Base-by-base conservation (phyloP, 1,284 basidiomycete genomes). In the Trichosporon sp. region DNA sequence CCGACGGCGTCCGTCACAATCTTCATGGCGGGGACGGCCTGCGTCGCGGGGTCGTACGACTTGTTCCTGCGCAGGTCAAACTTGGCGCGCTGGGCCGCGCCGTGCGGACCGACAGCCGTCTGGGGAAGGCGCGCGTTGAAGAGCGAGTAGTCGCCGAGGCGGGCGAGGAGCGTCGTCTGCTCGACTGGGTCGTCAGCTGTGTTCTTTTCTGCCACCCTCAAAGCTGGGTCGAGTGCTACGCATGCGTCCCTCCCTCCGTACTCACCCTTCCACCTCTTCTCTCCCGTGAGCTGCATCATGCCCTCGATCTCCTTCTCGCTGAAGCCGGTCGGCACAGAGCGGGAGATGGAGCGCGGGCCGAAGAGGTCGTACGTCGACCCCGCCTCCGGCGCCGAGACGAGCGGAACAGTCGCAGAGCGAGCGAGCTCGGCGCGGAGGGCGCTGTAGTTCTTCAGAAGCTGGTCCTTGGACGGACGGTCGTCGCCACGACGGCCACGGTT, bases 61-160 rank as follows among this genome's bases (percentile, higher is more conserved):
- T 35, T 59, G 68, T 74, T 71, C 65, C 65, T 66, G 48, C 54
- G 64, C 21, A 72, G 32, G 10, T 26, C n/a, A 21, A 38, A 74
- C 14, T 37, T n/a, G 12, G 65, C 61, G 32, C 21, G 51, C 14
- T 59, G 32, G 12, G 14, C 32, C 0, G 67, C 65, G 19, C 40
- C 32, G 35, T 65, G 38, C n/a, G 54, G 32, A 8, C 37, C 46
- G 19, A 26, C 48, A 40, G 64, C 46, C 35, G 54, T 61, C 51
- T 51, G 0, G 6, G 75, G 72, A 2, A 65, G 12, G 11, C 66
- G 48, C 7, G 71, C 73, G 2, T 70, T 21, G 66, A 69, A 69
- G 32, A 73, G 32, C n/a, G 65, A 64, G 73, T 77, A 78, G 54
- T 72, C 73, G 46, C 78, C 78, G 1, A 70, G 70, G 5, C 71